Evolutionary conservation across 2,329 filamentous ascomycete genomes (phyloP).

Genomic region (Fusarium sp.): DNA sequence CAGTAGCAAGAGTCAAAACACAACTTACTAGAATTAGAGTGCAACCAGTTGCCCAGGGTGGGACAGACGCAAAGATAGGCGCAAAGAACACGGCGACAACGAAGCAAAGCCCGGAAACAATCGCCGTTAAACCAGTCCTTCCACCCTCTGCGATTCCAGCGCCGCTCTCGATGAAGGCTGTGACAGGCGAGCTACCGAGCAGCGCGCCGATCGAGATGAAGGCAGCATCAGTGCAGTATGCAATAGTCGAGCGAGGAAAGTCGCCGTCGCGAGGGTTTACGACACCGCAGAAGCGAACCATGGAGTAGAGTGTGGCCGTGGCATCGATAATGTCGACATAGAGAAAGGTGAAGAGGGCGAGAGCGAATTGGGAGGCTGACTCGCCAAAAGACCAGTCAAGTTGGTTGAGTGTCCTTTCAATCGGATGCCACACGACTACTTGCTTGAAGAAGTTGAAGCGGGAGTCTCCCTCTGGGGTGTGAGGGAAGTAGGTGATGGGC

Average conservation of each 20-base stretch:
- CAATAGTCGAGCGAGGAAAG: constrained; percentile 87
- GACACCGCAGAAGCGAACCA: constrained; percentile 81
- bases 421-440: constrained; percentile 80
- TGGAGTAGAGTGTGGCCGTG: constrained; percentile 84
- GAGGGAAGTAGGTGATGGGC: constrained; percentile 80
- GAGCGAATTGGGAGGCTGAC: constrained; percentile 73
- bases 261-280: constrained; percentile 79
- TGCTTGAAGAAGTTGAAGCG: constrained; percentile 81
- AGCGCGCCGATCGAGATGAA: constrained; percentile 80
- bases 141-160: constrained; percentile 84
- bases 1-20: not conserved
- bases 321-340: constrained; percentile 87
- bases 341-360: constrained; percentile 83
- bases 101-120: constrained; percentile 79
- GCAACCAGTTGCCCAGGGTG: constrained; percentile 83
- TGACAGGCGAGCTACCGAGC: constrained; percentile 79
- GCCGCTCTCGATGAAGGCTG: constrained; percentile 82
- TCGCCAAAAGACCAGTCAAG: constrained; percentile 76
- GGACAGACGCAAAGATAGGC: constrained; percentile 82
- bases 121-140: constrained; percentile 79
- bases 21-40: constrained; percentile 75
- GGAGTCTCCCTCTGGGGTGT: constrained; percentile 73
- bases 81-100: constrained; percentile 81
- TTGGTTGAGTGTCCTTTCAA: constrained; percentile 72
- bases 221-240: constrained; percentile 80